A percentile compares a stretch with the other conserved stretches of the same genome.
Conservation (phyloP, 208 protist genomes). For the Plasmodiophora brassicae region DNA sequence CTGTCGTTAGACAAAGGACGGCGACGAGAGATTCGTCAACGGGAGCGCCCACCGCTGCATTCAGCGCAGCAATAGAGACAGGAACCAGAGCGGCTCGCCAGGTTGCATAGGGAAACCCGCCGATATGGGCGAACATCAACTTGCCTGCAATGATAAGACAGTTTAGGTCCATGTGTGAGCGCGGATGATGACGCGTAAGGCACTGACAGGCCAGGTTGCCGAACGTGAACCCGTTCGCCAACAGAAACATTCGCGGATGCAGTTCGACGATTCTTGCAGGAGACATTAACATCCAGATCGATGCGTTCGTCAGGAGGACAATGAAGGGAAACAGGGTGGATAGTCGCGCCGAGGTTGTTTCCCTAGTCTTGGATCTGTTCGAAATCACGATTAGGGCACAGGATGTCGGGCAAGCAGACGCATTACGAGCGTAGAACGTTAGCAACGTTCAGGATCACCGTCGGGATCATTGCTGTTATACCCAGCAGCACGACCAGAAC, state of each 20-base stretch:
- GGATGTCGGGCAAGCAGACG: too few species aligned
- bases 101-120: background rate
- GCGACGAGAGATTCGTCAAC: background rate
- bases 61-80: background rate
- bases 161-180: background rate
- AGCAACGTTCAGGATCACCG: background rate
- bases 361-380: too few species aligned
- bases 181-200: background rate
- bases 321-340: background rate
- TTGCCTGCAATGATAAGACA: background rate
- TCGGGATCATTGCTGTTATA: background rate
- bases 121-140: background rate
- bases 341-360: background rate
- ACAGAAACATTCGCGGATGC: slow-evolving; percentile 7
- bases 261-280: background rate
- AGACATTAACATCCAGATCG: background rate
- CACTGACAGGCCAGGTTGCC: background rate
- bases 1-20: background rate
- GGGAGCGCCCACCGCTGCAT: background rate
- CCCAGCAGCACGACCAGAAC: background rate
- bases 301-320: background rate
- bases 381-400: too few species aligned
- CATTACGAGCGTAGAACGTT: background rate
- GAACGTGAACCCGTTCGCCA: background rate
- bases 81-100: background rate